Evolutionary conservation across 768 basidiomycete genomes (phyloP).

Genomic region (Serendipita sp.): DNA sequence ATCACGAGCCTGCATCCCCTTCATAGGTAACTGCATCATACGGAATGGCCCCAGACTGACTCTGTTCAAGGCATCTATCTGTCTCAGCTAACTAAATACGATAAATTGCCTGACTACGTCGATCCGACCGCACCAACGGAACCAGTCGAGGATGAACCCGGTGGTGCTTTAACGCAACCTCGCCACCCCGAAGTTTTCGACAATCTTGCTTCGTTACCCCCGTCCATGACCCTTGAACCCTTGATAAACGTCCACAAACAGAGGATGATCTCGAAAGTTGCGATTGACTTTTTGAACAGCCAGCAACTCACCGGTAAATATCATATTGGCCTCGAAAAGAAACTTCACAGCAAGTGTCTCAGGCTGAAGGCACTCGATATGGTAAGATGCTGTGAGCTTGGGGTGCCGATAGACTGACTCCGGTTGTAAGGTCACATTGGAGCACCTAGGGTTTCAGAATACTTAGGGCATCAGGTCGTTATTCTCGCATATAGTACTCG

Average conservation of each 20-base stretch:
- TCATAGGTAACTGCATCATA: constrained; percentile 42
- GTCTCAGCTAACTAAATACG: constrained; percentile 48
- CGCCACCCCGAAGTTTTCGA: constrained; percentile 69
- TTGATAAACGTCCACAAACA: constrained; percentile 85
- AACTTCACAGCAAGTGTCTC: constrained; percentile 59
- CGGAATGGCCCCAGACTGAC: not conserved
- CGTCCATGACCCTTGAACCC: constrained; percentile 68
- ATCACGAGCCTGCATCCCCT: constrained; percentile 55
- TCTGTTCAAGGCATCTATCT: constrained; percentile 50
- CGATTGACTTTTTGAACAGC: constrained; percentile 65
- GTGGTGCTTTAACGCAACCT: constrained; percentile 47
- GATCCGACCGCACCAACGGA: constrained; percentile 70
- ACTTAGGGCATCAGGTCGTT: no score
- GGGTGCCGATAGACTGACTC: not conserved
- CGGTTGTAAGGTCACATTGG: not conserved
- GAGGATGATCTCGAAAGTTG: constrained; percentile 60
- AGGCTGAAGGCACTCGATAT: constrained; percentile 47
- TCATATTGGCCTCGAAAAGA: constrained; percentile 56
- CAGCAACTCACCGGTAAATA: constrained; percentile 68
- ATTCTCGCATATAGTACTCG: no score
- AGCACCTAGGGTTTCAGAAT: not conserved
- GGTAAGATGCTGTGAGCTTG: not conserved
- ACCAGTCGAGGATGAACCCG: constrained; percentile 46
- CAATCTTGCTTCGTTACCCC: constrained; percentile 51
- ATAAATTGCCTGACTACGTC: constrained; percentile 59